Conservation (phyloP, 352 stramenopile species). For the Nothophytophthora sp. region DNA sequence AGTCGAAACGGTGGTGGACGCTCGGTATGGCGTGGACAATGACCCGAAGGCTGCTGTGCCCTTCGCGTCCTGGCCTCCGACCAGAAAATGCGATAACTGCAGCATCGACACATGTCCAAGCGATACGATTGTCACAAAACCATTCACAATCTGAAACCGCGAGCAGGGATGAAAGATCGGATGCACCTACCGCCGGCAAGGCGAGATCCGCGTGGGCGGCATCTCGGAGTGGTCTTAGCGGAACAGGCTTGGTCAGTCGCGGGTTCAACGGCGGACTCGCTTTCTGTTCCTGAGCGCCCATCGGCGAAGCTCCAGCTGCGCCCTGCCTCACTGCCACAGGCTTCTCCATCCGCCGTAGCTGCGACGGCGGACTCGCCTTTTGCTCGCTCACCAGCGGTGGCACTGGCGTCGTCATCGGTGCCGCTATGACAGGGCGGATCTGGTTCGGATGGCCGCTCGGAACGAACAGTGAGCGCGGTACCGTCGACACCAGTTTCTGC, state of each 20-base stretch:
- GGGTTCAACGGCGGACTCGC: slow-evolving; percentile 22
- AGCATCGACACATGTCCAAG: neutral
- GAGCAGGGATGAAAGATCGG: no score
- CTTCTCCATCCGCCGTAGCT: slow-evolving; percentile 13
- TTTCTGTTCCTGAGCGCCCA: slow-evolving; percentile 32
- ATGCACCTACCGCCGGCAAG: slow-evolving; percentile 31
- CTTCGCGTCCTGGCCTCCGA: slow-evolving; percentile 15
- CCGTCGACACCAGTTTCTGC: neutral
- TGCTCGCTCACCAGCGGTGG: neutral
- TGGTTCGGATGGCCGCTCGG: slow-evolving; percentile 5
- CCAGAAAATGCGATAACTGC: slow-evolving; percentile 26
- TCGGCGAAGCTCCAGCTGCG: slow-evolving; percentile 3
- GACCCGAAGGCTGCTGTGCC: slow-evolving; percentile 13
- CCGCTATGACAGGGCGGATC: slow-evolving; percentile 3
- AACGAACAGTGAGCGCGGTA: slow-evolving; percentile 12
- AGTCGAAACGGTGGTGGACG: slow-evolving; percentile 1
- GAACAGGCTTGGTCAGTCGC: slow-evolving; percentile 22
- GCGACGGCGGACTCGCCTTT: slow-evolving; percentile 16
- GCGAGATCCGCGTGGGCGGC: slow-evolving; percentile 4
- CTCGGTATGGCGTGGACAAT: slow-evolving; percentile 20
- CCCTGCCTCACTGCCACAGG: neutral
- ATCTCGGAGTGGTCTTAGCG: slow-evolving; percentile 10
- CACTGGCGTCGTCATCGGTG: slow-evolving; percentile 4
- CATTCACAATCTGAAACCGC: no score
- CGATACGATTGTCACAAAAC: no score